Evolutionary conservation across 2,329 filamentous ascomycete species (phyloP).

Genomic region (Pseudomassariella vexata): DNA sequence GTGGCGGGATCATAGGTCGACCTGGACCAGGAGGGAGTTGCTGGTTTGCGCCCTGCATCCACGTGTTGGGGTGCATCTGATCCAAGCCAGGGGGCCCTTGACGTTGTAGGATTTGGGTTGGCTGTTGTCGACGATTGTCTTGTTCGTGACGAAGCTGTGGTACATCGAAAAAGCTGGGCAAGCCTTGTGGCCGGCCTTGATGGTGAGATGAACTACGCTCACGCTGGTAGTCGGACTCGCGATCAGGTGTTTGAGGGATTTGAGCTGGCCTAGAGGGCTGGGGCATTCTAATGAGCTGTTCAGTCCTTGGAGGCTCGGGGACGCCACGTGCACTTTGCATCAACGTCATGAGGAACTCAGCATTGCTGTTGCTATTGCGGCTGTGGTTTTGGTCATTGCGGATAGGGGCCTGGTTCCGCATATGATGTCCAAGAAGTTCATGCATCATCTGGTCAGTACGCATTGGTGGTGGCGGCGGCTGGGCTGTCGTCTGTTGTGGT

Average conservation of each 20-base stretch:
- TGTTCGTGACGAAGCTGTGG: slow-evolving; percentile 41
- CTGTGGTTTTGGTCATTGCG: slow-evolving; percentile 38
- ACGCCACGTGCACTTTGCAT: slow-evolving; percentile 57
- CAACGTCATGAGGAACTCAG: slow-evolving; percentile 80
- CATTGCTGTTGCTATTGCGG: slow-evolving; percentile 55
- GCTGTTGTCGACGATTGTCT: slow-evolving; percentile 44
- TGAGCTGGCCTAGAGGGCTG: slow-evolving; percentile 46
- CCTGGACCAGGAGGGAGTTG: slow-evolving; percentile 37
- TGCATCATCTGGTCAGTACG: slow-evolving; percentile 54
- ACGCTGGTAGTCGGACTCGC: slow-evolving; percentile 41
- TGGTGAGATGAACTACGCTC: slow-evolving; percentile 30
- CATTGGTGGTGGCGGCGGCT: slow-evolving; percentile 35
- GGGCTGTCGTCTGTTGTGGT: slow-evolving; percentile 40
- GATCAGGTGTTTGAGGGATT: slow-evolving; percentile 39
- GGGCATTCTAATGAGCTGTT: slow-evolving; percentile 48
- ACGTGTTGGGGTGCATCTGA: slow-evolving; percentile 51
- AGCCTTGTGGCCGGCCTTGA: slow-evolving; percentile 26
- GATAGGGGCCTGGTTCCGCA: slow-evolving; percentile 1
- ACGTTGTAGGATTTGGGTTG: slow-evolving; percentile 60
- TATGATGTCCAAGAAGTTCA: slow-evolving; percentile 50
- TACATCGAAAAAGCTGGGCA: slow-evolving; percentile 50
- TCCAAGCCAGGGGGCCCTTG: slow-evolving; percentile 57
- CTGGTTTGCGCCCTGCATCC: slow-evolving; percentile 38
- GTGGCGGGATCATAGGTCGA: slow-evolving; percentile 56
- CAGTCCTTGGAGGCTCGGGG: slow-evolving; percentile 44